A percentile compares a stretch with the other conserved stretches of the same genome.
These are phyloP conservation scores for Citeromyces nyonsensis DNA, from an alignment of 805 yeast species.

Conservation along the genomic window DNA sequence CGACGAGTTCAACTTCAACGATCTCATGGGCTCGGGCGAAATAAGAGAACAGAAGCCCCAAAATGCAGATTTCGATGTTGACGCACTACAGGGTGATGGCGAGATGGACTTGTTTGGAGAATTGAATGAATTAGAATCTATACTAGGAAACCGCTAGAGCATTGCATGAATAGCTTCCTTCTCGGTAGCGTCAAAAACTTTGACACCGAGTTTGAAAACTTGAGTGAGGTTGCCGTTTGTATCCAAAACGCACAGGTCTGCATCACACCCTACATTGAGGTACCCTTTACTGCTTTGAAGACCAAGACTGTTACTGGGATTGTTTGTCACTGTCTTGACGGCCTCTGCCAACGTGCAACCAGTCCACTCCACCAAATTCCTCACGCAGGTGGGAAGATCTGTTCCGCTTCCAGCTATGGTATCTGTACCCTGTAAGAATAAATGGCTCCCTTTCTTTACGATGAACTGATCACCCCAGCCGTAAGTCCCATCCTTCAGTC, in stretches of 20 bases:
- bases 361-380: conserved; percentile 35
- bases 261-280: conserved; percentile 35
- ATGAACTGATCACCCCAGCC: conserved; percentile 31
- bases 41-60: too few relatives aligned
- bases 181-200: conserved; percentile 6
- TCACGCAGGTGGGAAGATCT: conserved; percentile 29
- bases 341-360: conserved; percentile 31
- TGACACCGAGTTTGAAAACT: conserved; percentile 35
- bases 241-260: conserved; percentile 35
- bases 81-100: too few relatives aligned
- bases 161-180: too few relatives aligned
- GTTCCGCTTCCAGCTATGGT: conserved; percentile 54
- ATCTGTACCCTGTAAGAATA: conserved; percentile 33
- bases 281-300: conserved; percentile 28
- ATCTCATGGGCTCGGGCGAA: too few relatives aligned
- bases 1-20: too few relatives aligned
- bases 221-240: conserved; percentile 23
- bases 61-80: too few relatives aligned
- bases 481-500: conserved; percentile 40
- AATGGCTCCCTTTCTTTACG: conserved; percentile 27
- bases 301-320: conserved; percentile 33
- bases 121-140: too few relatives aligned
- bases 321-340: conserved; percentile 37
- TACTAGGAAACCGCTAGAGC: too few relatives aligned
- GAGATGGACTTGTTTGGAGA: too few relatives aligned